phyloP scores from a whole-genome alignment of 805 yeast species.

The Wickerhamomyces silvicola region DNA sequence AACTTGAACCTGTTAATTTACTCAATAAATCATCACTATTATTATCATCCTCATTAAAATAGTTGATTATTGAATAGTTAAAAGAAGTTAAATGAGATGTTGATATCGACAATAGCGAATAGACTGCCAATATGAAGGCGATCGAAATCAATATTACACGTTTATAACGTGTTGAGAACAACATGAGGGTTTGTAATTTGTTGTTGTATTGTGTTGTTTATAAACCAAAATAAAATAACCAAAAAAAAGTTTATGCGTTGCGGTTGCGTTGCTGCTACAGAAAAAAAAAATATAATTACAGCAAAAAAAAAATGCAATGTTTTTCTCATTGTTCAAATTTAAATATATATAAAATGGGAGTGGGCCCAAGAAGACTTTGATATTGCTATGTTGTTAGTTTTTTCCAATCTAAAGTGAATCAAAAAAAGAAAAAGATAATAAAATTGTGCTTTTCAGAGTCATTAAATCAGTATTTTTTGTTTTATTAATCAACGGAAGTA shows the following conservation, averaged over 20 bases:
- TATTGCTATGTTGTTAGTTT: background rate
- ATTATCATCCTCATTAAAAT: conserved; percentile 1
- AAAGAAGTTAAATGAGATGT: background rate
- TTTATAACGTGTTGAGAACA: background rate
- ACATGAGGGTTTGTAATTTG: background rate
- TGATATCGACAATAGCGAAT: too few species aligned
- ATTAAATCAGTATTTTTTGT: conserved; percentile 46
- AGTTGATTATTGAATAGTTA: background rate
- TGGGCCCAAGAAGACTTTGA: too few species aligned
- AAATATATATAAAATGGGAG: too few species aligned
- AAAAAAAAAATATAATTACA: too few species aligned
- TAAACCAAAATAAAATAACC: too few species aligned
- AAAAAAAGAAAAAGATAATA: background rate
- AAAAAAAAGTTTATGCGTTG: too few species aligned
- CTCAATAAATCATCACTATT: conserved; percentile 1
- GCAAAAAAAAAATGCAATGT: too few species aligned
- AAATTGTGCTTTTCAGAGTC: conserved; percentile 32
- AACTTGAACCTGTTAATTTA: background rate
- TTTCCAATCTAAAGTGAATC: too few species aligned
- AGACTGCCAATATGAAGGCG: background rate
- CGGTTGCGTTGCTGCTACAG: too few species aligned
- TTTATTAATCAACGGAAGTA: conserved; percentile 29
- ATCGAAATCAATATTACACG: background rate
- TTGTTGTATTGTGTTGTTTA: too few species aligned
- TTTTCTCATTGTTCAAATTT: too few species aligned